Percentiles rank a stretch among this genome's conserved stretches.
phyloP scores from a whole-genome alignment of 176 grass and related monocot genomes.

The Melocanna baccifera region DNA sequence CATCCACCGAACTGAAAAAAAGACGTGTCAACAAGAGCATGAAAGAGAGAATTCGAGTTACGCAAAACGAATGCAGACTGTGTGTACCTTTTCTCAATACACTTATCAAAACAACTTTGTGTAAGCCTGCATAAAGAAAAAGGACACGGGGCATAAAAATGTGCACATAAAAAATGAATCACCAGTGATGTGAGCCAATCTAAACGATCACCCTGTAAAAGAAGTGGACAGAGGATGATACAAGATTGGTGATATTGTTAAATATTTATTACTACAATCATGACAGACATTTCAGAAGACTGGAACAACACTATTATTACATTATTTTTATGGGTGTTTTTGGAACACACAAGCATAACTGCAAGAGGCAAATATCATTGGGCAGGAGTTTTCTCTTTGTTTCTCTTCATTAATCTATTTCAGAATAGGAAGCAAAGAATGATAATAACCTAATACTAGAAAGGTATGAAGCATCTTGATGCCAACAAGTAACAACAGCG shows the following conservation, averaged over 20 bases:
- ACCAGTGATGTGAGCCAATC: not conserved
- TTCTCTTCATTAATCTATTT: not conserved
- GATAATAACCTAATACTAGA: not conserved
- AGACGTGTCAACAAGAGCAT: not conserved
- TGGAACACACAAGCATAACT: not conserved
- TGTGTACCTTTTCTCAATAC: constrained; percentile 80
- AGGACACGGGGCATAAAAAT: constrained; percentile 7
- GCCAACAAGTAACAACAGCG: not conserved
- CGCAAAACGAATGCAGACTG: not conserved
- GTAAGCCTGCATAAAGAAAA: constrained; percentile 63
- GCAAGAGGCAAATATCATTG: not conserved
- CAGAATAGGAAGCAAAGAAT: not conserved
- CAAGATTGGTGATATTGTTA: not conserved
- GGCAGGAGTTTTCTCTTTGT: not conserved
- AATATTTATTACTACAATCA: not conserved
- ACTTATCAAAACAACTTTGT: constrained; percentile 80
- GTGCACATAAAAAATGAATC: not conserved
- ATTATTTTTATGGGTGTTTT: not conserved
- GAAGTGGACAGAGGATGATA: not conserved
- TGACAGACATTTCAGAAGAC: not conserved
- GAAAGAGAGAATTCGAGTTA: constrained; percentile 6
- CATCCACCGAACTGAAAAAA: not conserved
- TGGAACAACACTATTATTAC: not conserved
- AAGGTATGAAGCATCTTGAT: not conserved
- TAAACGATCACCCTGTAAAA: not conserved